Percentiles rank a stretch among this genome's conserved stretches.
Conservation (phyloP, 2,329 filamentous ascomycete genomes). For the Ceratocystis papillata region DNA sequence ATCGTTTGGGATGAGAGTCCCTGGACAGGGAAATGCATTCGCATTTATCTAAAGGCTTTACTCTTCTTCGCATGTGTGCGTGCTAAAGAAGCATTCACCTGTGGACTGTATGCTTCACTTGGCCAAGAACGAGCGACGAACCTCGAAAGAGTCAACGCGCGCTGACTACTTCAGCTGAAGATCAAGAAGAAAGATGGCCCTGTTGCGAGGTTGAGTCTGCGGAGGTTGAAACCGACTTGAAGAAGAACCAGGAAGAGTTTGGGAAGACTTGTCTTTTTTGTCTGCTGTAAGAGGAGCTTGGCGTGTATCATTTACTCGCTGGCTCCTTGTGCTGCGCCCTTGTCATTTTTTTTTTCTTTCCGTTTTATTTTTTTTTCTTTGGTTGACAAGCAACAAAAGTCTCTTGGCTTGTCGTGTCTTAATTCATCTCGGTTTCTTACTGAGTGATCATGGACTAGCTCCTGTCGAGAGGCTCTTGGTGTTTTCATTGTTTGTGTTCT, state of each 20-base stretch:
- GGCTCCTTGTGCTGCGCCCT: neutral
- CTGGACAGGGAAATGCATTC: too few relatives aligned
- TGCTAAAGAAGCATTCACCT: too few relatives aligned
- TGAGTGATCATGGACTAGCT: too few relatives aligned
- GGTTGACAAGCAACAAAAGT: neutral
- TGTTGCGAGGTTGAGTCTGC: neutral
- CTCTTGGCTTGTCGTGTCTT: neutral
- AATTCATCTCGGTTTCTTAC: neutral
- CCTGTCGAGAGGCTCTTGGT: neutral
- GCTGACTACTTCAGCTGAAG: neutral
- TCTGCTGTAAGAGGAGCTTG: too few relatives aligned
- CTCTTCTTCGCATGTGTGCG: too few relatives aligned
- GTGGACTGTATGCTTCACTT: too few relatives aligned
- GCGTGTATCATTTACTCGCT: too few relatives aligned
- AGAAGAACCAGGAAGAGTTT: constrained; percentile 21
- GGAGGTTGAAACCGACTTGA: constrained; percentile 16
- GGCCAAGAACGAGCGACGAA: too few relatives aligned
- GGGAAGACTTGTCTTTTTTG: constrained; percentile 12
- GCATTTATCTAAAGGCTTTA: too few relatives aligned
- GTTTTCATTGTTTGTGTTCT: constrained; percentile 18
- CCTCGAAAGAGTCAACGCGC: neutral
- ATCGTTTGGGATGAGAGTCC: too few relatives aligned
- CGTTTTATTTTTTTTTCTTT: constrained; percentile 1
- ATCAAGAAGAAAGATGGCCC: neutral
- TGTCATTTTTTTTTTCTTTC: constrained; percentile 7